These are phyloP conservation scores for Trichoderma atrobrunneum DNA, from an alignment of 2,329 filamentous ascomycete species.

Conservation along the genomic window DNA sequence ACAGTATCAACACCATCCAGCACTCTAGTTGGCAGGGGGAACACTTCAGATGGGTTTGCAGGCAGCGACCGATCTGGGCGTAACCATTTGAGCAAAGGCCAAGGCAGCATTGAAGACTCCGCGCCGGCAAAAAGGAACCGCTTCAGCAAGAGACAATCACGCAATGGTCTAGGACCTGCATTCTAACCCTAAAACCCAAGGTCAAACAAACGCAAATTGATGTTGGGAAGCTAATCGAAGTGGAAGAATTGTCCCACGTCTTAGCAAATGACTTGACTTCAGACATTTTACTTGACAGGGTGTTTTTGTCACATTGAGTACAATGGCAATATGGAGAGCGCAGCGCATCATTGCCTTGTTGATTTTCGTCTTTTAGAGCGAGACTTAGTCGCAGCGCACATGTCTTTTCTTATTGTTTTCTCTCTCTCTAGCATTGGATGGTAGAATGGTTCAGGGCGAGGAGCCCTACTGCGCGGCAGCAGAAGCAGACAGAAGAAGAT, in stretches of 20 bases:
- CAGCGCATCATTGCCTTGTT: conserved; percentile 3
- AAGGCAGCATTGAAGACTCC: conserved; percentile 53
- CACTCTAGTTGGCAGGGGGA: conserved; percentile 61
- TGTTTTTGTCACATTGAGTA: conserved; percentile 3
- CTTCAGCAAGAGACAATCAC: conserved; percentile 91
- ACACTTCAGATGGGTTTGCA: conserved; percentile 50
- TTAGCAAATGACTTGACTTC: not conserved
- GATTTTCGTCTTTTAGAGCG: conserved; percentile 13
- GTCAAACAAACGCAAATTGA: not conserved
- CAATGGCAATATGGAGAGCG: conserved; percentile 13
- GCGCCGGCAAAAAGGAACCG: conserved; percentile 54
- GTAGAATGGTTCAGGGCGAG: conserved; percentile 13
- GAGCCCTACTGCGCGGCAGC: conserved; percentile 13
- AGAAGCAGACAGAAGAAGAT: conserved; percentile 1
- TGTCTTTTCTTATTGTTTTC: conserved; percentile 15
- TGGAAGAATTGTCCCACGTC: not conserved
- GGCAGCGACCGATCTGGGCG: conserved; percentile 53
- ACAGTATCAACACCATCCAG: conserved; percentile 73
- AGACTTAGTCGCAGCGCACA: conserved; percentile 12
- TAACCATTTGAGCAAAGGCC: conserved; percentile 58
- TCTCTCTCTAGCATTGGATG: conserved; percentile 17
- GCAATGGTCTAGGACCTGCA: conserved; percentile 59
- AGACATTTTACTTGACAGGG: conserved; percentile 6
- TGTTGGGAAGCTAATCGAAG: not conserved
- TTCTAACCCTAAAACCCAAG: not conserved